Conservation (phyloP, 176 grass and related monocot species). For the Panicum miliaceum region DNA sequence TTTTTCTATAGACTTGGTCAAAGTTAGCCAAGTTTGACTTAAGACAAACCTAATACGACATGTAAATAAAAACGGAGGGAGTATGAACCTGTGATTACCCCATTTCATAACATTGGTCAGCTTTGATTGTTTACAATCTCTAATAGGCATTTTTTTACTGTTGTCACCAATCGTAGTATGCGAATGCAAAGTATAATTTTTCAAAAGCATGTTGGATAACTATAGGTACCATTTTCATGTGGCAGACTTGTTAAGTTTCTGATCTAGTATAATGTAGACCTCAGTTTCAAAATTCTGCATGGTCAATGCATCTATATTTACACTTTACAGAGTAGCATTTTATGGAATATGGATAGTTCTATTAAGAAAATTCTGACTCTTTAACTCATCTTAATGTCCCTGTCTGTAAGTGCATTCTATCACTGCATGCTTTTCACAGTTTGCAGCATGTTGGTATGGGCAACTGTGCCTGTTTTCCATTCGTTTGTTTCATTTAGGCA, state of each 20-base stretch:
- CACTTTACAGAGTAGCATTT: not conserved
- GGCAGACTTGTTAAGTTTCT: not conserved
- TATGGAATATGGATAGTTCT: not conserved
- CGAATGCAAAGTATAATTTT: slow-evolving; percentile 3
- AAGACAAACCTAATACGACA: too few species aligned
- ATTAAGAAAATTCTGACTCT: not conserved
- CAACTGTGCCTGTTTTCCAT: not conserved
- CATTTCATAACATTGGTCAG: not conserved
- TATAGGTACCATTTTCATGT: not conserved
- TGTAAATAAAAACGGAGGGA: too few species aligned
- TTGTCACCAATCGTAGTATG: not conserved
- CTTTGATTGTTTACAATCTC: not conserved
- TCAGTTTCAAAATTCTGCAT: not conserved
- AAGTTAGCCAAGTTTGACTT: too few species aligned
- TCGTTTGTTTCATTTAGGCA: not conserved
- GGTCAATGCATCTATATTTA: not conserved
- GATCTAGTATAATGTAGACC: not conserved
- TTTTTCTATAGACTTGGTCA: too few species aligned
- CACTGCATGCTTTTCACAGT: slow-evolving; percentile 2
- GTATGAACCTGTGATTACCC: not conserved
- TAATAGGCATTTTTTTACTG: not conserved
- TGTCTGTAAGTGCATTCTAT: not conserved
- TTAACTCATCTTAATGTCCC: not conserved
- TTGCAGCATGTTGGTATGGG: not conserved
- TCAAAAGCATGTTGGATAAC: not conserved